phyloP scores from a whole-genome alignment of 2,329 filamentous ascomycete species.

The Alternaria solani region DNA sequence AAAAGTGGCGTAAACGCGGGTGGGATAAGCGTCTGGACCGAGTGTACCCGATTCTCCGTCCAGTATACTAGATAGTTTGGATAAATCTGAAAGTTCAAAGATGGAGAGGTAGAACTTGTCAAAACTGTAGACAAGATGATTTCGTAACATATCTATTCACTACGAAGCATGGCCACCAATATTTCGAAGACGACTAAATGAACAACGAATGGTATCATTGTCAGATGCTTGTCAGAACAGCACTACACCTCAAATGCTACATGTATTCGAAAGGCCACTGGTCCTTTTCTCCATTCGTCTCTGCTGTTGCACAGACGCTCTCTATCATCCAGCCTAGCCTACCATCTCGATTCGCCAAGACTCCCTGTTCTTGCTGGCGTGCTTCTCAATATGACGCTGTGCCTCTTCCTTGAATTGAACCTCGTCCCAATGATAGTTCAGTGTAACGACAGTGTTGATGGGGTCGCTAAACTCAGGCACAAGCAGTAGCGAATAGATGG shows the following conservation, averaged over 20 bases:
- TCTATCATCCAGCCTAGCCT: not conserved
- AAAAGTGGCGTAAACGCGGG: not conserved
- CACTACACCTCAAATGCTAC: not conserved
- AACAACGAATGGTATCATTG: not conserved
- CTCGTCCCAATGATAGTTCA: constrained; percentile 45
- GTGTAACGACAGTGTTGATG: constrained; percentile 44
- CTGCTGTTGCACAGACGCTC: not conserved
- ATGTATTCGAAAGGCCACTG: not conserved
- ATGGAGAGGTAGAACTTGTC: not conserved
- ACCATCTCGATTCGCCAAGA: not conserved
- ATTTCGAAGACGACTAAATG: not conserved
- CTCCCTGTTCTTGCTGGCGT: constrained; percentile 38
- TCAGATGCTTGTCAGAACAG: not conserved
- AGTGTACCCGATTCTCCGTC: not conserved
- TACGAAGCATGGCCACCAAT: not conserved
- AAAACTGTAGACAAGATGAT: not conserved
- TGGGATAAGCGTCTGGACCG: not conserved
- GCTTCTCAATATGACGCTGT: constrained; percentile 36
- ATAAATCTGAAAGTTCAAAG: not conserved
- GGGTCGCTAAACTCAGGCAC: constrained; percentile 40
- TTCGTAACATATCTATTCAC: not conserved
- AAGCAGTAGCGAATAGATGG: constrained; percentile 46
- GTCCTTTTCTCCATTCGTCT: not conserved
- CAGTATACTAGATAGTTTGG: not conserved
- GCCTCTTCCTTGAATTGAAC: constrained; percentile 44